Conservation (phyloP, 805 yeast genomes). For the Hanseniaspora meyeri region DNA sequence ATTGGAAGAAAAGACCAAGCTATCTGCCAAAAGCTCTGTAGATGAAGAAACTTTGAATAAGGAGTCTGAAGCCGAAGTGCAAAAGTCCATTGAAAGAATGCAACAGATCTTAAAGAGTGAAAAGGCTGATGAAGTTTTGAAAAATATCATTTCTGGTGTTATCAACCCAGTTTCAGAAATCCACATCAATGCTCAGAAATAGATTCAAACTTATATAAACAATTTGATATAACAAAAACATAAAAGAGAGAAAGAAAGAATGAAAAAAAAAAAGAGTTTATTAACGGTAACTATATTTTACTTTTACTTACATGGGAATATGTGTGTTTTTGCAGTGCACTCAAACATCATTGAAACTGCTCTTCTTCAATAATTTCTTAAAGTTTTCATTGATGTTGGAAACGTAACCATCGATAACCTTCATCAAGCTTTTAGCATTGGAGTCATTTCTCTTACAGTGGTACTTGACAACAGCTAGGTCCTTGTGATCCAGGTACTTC, state of each 20-base stretch:
- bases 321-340: background rate
- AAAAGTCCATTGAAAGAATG: slow-evolving; percentile 57
- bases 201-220: background rate
- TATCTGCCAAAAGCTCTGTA: slow-evolving; percentile 66
- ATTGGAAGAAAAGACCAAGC: background rate
- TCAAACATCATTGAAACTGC: background rate
- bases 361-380: slow-evolving; percentile 31
- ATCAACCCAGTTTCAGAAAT: slow-evolving; percentile 58
- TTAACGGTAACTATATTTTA: no score
- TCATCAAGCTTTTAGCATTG: slow-evolving; percentile 48
- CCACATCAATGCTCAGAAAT: slow-evolving; percentile 54
- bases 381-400: slow-evolving; percentile 45
- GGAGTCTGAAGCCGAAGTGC: slow-evolving; percentile 65
- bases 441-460: slow-evolving; percentile 41
- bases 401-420: slow-evolving; percentile 50
- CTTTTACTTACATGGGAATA: background rate
- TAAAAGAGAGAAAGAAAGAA: no score
- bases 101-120: slow-evolving; percentile 50
- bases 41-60: slow-evolving; percentile 49
- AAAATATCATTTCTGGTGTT: slow-evolving; percentile 47
- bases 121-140: slow-evolving; percentile 58
- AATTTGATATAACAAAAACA: background rate
- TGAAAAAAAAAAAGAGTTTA: background rate
- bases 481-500: slow-evolving; percentile 44
- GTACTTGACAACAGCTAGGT: slow-evolving; percentile 38